These are phyloP conservation scores for Veloporphyrellus conicus DNA, from an alignment of 1,284 basidiomycete species.

Conservation along the genomic window DNA sequence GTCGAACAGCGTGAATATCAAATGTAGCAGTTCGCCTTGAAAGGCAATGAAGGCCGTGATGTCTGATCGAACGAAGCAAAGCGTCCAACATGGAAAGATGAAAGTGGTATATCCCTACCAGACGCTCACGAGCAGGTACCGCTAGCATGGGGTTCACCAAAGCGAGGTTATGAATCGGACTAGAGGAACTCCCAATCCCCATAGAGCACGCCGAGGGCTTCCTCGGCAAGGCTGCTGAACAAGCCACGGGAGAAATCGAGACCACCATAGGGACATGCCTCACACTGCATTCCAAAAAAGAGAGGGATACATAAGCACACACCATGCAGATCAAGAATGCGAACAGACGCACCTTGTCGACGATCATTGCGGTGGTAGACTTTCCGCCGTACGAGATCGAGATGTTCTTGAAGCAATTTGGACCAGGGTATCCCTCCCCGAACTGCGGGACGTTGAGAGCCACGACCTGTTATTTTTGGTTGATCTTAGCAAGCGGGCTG, in stretches of 20 bases:
- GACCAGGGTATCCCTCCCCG: constrained; percentile 52
- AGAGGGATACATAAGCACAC: background rate
- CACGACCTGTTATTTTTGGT: constrained; percentile 38
- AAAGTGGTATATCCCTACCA: background rate
- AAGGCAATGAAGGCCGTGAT: too few species aligned
- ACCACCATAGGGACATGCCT: constrained; percentile 65
- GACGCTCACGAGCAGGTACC: background rate
- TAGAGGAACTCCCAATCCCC: constrained; percentile 54
- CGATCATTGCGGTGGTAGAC: constrained; percentile 54
- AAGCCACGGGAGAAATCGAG: constrained; percentile 79
- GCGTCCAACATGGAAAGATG: background rate
- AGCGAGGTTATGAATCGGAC: background rate
- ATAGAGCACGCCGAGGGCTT: constrained; percentile 49
- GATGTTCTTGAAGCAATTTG: constrained; percentile 60
- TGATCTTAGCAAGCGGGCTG: constrained; percentile 3
- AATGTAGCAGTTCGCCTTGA: too few species aligned
- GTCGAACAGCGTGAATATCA: too few species aligned
- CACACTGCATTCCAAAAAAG: constrained; percentile 48
- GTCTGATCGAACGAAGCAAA: background rate
- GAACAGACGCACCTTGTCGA: constrained; percentile 51
- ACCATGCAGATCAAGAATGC: background rate
- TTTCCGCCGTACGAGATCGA: constrained; percentile 61
- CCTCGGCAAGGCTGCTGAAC: constrained; percentile 56
- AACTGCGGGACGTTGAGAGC: constrained; percentile 48
- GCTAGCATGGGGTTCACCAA: too few species aligned